Evolutionary conservation across 805 yeast genomes (phyloP), one percentile per base, ranked within the genome.

Genomic region (Candida namnaoensis): DNA sequence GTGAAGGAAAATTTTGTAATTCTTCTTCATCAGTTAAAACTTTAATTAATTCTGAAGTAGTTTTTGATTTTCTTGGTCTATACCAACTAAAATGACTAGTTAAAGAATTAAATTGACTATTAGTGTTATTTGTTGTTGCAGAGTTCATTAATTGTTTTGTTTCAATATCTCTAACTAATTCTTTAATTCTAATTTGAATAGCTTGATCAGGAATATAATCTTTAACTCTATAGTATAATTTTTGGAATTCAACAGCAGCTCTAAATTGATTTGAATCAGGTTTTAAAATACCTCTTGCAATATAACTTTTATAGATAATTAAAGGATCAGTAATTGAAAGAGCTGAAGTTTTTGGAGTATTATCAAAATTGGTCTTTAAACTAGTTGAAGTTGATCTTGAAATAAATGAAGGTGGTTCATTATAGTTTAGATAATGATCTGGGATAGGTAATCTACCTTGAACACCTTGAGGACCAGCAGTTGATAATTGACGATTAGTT

Each of bases 301-400:
- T 71, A 41, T 74, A 69, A 45, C 68, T 69, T 45, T 73, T 74
- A 50, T 83, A 82, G 3, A 81, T 49, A 5, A 68, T 46, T 36
- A 72, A 68, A 0, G 90, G 88, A 53, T 82, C 90, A 0, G 88
- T 81, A 27, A 78, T 64, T 5, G 75, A 51, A 35, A 73, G 40
- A 3, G 57, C 41, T 4, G 53, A 42, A 3, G 19, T 19, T 3
- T 19, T 19, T 19, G 19, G 19, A 19, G 19, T 19, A 3, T 19
- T 19, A 19, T 19, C 19, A 19, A 19, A 19, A 19, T 19, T 19
- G 3, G 19, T 3, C 19, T 19, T 19, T 19, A 19, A 19, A 26
- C 5, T 8, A 14, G 50, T 37, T 40, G 47, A 38, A 23, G 28
- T 8, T 8, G 28, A 26, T 26, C 5, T 26, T 26, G 28, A 26